Base-by-base conservation (phyloP, 305 asterid species). In the Fraxinus sp. region DNA sequence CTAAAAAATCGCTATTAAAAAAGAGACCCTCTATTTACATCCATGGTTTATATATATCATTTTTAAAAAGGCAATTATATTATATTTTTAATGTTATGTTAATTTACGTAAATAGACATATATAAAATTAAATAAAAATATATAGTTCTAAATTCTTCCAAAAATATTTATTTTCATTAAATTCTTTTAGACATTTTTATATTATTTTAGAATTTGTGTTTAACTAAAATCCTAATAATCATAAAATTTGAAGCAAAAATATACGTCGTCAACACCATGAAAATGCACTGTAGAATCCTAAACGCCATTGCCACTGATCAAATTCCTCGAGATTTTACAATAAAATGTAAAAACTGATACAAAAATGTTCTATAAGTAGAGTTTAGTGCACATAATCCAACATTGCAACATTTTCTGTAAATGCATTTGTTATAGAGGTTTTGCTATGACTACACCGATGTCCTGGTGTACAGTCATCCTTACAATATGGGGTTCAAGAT, bases 301-400 rank as follows among this genome's bases (percentile, higher is more conserved):
- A 71, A 68, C 82, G 85, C 88, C 89, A 88, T 85, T 44, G 22
- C 32, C 79, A 66, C 52, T 14, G 33, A 81, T 37, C 30, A 18
- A 74, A 4, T 74, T 74, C 3, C 16, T 32, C 52, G 8, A 39
- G 18, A 4, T 13, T n/a, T 75, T 22, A 18, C 22, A 75, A 75
- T n/a, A 75, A 30, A 18, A 75, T 2, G 28, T 10, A 24, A 37
- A 18, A 35, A 18, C 59, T 74, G 9, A 24, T 22, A 62, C 16
- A 20, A 62, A 62, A 62, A 22, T 18, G 73, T 13, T 7, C 35
- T 64, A 11, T 1, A 24, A 64, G 14, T 3, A 10, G 35, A 64
- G 16, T 24, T 64, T 9, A 64, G 35, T 64, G 16, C 73, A 8
- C 73, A 64, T 11, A 7, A 20, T 7, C 28, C 33, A 64, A 64